phyloP scores from a whole-genome alignment of 257 asterid genomes.

The Solanum bukasovii region DNA sequence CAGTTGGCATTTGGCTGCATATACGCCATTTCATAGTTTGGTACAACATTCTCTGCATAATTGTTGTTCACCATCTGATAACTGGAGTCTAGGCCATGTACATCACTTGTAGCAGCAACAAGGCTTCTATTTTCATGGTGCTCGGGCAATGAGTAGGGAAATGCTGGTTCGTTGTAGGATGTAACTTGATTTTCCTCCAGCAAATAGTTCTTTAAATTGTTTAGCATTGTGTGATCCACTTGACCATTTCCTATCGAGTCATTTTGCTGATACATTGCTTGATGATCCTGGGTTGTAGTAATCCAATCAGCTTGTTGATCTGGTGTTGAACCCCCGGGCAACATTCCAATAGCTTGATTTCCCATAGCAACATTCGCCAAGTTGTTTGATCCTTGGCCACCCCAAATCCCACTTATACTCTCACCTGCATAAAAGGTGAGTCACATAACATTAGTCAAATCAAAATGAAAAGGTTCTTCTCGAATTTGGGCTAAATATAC shows the following conservation, averaged over 20 bases:
- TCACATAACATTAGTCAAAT: not conserved
- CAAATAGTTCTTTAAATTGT: slow-evolving; percentile 5
- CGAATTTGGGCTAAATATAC: not conserved
- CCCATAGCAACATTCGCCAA: not conserved
- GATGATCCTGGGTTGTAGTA: not conserved
- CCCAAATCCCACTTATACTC: not conserved
- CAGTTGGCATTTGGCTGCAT: not conserved
- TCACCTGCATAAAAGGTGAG: not conserved
- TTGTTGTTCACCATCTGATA: not conserved
- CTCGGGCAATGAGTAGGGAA: not conserved
- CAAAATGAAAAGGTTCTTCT: not conserved
- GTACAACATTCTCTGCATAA: not conserved
- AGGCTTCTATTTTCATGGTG: no score
- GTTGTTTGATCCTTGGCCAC: not conserved
- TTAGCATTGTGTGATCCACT: not conserved
- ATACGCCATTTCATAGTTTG: not conserved
- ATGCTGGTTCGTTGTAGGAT: not conserved
- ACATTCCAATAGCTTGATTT: not conserved
- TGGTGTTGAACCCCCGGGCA: not conserved
- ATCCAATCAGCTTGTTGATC: not conserved
- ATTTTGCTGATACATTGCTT: not conserved
- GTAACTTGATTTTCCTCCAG: slow-evolving; percentile 2
- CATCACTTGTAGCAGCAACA: not conserved
- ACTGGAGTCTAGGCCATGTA: not conserved
- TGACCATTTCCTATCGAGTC: not conserved